Evolutionary conservation across 805 yeast genomes (phyloP), one percentile per base, ranked within the genome.

Genomic region (Kluyveromyces dobzhanskii): DNA sequence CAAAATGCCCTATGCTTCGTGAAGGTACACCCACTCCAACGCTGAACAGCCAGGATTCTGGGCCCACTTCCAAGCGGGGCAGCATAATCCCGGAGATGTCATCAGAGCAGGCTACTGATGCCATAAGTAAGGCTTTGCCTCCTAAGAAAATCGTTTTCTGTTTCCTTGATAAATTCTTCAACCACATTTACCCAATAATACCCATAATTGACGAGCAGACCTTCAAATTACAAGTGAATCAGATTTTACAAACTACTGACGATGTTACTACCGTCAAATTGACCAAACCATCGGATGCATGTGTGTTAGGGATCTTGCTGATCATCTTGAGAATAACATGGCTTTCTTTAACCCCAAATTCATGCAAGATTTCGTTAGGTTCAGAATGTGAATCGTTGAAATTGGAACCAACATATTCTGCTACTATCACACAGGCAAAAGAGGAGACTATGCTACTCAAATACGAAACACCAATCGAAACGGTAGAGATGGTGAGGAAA

Each of bases 151-250:
- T 75, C 1, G 65, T 79, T 7, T 74, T 82, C 75, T 50, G 68
- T 32, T 61, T 78, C 35, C 60, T 80, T 21, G 75, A 78, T 42
- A 62, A 78, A 45, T 81, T 74, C 45, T 81, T 81, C 52, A 67
- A 66, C 9, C 65, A 69, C 25, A 58, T 80, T 4, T 82, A 82
- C 53, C 71, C 83, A 11, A 78, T 72, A 41, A 65, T 80, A 48
- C 88, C 92, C 3, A 76, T 72, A 44, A 58, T 80, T 25, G 86
- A 80, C 55, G 85, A 80, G 39, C 53, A 44, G 38, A 52, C 61
- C 48, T 38, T 63, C 64, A 57, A 54, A 38, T 43, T 45, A 23
- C 62, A 56, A 42, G 50, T 54, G 21, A 48, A 44, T 36, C 54
- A 54, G 37, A 59, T 60, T 25, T 41, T 57, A 43, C 48, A 31